Evolutionary conservation across 352 stramenopile genomes (phyloP), one percentile per base, ranked within the genome.

Genomic region (Pythium grandisporangium): DNA sequence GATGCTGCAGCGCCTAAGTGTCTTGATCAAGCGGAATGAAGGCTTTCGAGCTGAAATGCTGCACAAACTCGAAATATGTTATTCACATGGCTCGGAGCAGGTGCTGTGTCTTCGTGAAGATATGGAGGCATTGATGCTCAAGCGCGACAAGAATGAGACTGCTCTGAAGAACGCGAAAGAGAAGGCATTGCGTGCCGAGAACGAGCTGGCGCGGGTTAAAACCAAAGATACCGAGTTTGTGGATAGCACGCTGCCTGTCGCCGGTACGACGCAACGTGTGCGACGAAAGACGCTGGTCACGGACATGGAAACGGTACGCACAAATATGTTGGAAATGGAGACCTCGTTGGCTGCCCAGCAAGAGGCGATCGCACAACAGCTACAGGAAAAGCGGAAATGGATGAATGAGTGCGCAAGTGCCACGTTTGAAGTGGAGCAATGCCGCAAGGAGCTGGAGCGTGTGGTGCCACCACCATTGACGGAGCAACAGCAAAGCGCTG

Each of bases 11-110:
- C 74, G 67, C 7, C 23, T 87, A 16, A 80, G 69, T 26, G 63
- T 82, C 14, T 45, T 82, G 5, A 76, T 84, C 49, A 77, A 87
- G 51, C 66, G 74, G 13, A 87, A 87, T 26, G 71, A 80, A 45
- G 61, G 52, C 1, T 84, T 87, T 43, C 62, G 66, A 1, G 27
- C 40, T 1, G 71, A 84, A 39, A 51, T 70, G 35, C 37, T 80
- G 0, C 14, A 4, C 5, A 82, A 70, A 37, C 55, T 87, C 0
- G 13, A 22, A 2, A 6, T 39, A 1, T 71, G 66, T 17, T 42
- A 39, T 6, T 69, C 82, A 6, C 49, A 59, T 13, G 71, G 74
- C 7, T 82, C 82, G 32, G 74, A 85, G 24, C 52, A 71, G 26
- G 54, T 84, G 24, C 47, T 87, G 25, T 66, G 56, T 16, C 35